Base-by-base conservation (phyloP, 805 yeast species). In the Candida alai region DNA sequence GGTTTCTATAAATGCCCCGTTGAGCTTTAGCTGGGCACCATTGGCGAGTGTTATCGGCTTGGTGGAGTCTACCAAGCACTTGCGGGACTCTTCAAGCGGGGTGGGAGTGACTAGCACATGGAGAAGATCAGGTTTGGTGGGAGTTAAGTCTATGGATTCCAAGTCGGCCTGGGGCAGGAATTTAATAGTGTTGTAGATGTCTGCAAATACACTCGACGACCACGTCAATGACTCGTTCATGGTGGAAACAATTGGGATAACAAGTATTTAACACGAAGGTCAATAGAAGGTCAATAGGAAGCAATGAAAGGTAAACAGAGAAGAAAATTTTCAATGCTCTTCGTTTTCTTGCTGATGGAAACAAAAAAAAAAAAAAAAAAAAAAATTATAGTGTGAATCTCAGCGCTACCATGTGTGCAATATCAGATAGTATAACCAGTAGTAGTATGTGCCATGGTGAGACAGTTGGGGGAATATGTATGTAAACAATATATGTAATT, bases 1-100 rank as follows among this genome's bases (percentile, higher is more conserved):
- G 4, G 73, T 66, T 34, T 76, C 68, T 24, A 82, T 66, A 45
- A 87, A 89, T 24, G 76, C 74, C 30, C 74, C 65, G 49, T 84
- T 86, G 20, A 89, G 56, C 39, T 73, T 73, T 45, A 73, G 80
- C 29, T 74, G 74, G 13, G 70, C 72, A 16, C 80, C 80, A 47
- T 71, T 78, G 13, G 68, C 60, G 20, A 88, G 62, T 4, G 75
- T 74, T 35, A 38, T 41, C 47, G 45, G 51, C 53, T 42, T 44
- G 34, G 43, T 51, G 40, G 48, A 40, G 48, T 63, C 37, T 21
- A 76, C 74, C 25, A 80, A 48, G 31, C 51, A 49, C 14, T 63
- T 58, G 48, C 81, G 65, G 29, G 79, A 70, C 5, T 59, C 19
- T 12, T 69, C 68, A 38, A 65, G 71, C 45, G 72, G 75, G 6